A percentile compares a stretch with the other conserved stretches of the same genome.
These are phyloP conservation scores for Wallacemonas sp. DNA, from an alignment of 208 protist species.

Conservation along the genomic window DNA sequence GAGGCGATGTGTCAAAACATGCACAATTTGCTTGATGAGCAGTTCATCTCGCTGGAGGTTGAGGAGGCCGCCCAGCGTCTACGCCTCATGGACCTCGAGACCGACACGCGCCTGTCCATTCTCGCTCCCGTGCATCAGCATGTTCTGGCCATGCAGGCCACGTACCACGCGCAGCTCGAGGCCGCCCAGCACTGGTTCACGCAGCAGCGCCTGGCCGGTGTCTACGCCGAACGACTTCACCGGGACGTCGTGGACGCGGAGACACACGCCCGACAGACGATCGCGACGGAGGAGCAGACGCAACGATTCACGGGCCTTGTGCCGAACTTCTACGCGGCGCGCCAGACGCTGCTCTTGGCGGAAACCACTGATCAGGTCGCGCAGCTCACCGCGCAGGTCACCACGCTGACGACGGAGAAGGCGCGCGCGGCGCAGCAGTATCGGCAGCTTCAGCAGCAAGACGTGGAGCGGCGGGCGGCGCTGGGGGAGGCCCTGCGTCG, in stretches of 20 bases:
- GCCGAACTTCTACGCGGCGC: constrained; percentile 12
- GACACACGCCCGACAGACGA: neutral
- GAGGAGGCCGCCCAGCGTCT: constrained; percentile 2
- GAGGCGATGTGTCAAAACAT: neutral
- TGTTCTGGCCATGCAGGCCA: neutral
- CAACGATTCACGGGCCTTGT: neutral
- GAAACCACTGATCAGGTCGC: neutral
- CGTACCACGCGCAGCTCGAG: neutral
- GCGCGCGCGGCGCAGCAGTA: neutral
- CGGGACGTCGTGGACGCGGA: constrained; percentile 15
- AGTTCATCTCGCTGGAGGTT: constrained; percentile 8
- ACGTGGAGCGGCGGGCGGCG: constrained; percentile 44
- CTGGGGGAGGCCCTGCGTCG: constrained; percentile 51
- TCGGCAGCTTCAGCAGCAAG: constrained; percentile 15
- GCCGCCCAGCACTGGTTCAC: neutral
- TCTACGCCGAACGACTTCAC: neutral
- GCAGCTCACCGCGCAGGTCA: neutral
- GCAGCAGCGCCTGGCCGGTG: neutral
- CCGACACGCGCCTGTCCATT: neutral
- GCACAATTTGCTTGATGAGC: constrained; percentile 2
- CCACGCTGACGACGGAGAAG: neutral
- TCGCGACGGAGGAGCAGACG: constrained; percentile 10
- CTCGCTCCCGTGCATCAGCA: neutral
- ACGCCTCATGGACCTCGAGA: neutral
- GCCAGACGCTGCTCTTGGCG: neutral